Conservation (phyloP, 2,329 filamentous ascomycete genomes). For the Botryotinia narcissicola region DNA sequence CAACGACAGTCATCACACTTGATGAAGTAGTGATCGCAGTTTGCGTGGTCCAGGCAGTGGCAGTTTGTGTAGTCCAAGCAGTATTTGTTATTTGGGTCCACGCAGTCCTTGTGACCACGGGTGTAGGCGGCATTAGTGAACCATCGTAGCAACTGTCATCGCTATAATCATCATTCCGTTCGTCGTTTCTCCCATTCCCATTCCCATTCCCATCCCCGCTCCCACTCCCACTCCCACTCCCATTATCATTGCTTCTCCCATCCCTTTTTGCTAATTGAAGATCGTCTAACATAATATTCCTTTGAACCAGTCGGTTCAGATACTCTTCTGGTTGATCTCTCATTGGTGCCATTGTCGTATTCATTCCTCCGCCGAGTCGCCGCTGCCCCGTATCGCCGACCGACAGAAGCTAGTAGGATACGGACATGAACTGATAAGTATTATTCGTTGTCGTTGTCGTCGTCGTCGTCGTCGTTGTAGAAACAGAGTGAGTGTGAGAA, state of each 20-base stretch:
- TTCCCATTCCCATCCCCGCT: background rate
- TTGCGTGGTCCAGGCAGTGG: constrained; percentile 10
- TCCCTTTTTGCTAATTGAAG: constrained; percentile 18
- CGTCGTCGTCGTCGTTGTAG: constrained; percentile 22
- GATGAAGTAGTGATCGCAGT: constrained; percentile 7
- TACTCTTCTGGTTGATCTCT: constrained; percentile 27
- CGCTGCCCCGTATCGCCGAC: constrained; percentile 26
- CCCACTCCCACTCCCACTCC: background rate
- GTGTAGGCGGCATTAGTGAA: background rate
- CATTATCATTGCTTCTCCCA: constrained; percentile 1
- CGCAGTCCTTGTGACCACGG: constrained; percentile 5
- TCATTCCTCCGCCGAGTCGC: constrained; percentile 34
- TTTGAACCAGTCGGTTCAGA: constrained; percentile 23
- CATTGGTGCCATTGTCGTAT: constrained; percentile 37
- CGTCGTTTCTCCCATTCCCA: background rate
- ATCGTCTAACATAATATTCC: constrained; percentile 17
- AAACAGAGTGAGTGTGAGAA: constrained; percentile 2
- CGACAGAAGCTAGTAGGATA: constrained; percentile 29
- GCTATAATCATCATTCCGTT: background rate
- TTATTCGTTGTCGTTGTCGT: background rate
- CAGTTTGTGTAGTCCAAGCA: constrained; percentile 17
- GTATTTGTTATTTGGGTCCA: constrained; percentile 15
- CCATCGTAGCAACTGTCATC: background rate
- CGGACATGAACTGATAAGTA: constrained; percentile 29
- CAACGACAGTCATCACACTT: background rate